Evolutionary conservation across 768 basidiomycete species (phyloP), one percentile per base, ranked within the genome.

Genomic region (Mycena capillaripes): DNA sequence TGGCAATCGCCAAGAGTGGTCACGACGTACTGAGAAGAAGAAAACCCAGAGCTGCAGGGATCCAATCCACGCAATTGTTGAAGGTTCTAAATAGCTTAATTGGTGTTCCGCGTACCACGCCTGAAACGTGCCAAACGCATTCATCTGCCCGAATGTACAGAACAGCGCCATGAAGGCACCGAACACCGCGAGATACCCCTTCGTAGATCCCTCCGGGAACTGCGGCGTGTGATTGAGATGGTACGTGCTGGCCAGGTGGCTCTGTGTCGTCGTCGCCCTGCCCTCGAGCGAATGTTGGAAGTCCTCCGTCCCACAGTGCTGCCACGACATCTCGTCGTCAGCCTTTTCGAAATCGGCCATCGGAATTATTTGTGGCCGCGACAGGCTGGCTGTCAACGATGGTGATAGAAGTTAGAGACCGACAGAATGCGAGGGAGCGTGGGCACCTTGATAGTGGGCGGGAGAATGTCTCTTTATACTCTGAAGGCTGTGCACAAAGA

Each of bases 81-180:
- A 90, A 17, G 89, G 82, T 16, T 89, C 80, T 40, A 86, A 72
- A 72, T 84, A 78, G 21, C 78, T 78, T 19, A 94, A 84, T 78
- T 93, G 89, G 78, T 94, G 89, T 16, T 79, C 80, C 12, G 86
- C 83, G 74, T 94, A 93, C 89, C 89, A 93, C 16, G 89, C 81
- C 78, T 93, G 91, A 78, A 89, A 94, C 48, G 91, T 91, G 19
- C 93, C 93, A 72, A 93, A 94, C 53, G 92, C 88, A 63, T 85
- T 91, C 84, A 93, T 89, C 74, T 90, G 91, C 11, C 93, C 93
- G 78, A 94, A 93, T 1, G 91, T 89, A 77, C 88, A 91, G 81
- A 92, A 89, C 11, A 93, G 83, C 11, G 90, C 89, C 30, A 92
- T 77, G 78, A 91, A 92, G 0, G 91, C 90, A 1, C 93, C 93